Base-by-base conservation (phyloP, 2,329 filamentous ascomycete species). In the Venturia nashicola region DNA sequence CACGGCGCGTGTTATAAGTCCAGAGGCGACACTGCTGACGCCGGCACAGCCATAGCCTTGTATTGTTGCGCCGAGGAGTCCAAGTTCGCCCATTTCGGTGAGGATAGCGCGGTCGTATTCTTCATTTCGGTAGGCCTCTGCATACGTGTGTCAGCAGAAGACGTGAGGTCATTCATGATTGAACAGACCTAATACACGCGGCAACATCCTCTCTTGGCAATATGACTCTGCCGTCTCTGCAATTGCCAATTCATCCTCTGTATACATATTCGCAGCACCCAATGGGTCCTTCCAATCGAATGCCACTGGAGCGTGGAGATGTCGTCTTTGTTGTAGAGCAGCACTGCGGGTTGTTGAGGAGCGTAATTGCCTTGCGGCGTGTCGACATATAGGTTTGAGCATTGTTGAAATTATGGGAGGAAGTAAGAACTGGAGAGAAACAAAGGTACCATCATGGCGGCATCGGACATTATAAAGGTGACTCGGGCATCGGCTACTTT, bases 231-330 rank as follows among this genome's bases (percentile, higher is more conserved):
- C 93, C 6, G 91, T 96, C 70, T 97, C 91, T 51, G 88, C 82
- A 68, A 99, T 93, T 16, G 92, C 91, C 68, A 90, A 73, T 76
- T 99, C 94, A 66, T 99, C 94, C 68, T 96, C 90, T 0, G 91
- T 96, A 71, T 91, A 83, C 55, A 96, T 77, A 71, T 85, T 88
- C 70, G 85, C 86, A 43, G 87, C 81, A 34, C 82, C 83, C 65
- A 99, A 80, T 23, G 94, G 92, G 72, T 99, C 94, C 74, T 94
- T 84, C 93, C 94, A 99, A 74, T 96, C 86, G 75, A 97, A 97
- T 44, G 63, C 64, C 34, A 61, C 23, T 48, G 66, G 65, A 40
- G 62, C 62, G 23, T 60, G 62, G 18, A 61, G 40, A 64, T 62
- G 20, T 39, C 60, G 60, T 62, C 44, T 62, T 20, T 46, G 40